A percentile compares a stretch with the other conserved stretches of the same genome.
phyloP scores from a whole-genome alignment of 495 filamentous ascomycete species.

The Annulohypoxylon stygium region DNA sequence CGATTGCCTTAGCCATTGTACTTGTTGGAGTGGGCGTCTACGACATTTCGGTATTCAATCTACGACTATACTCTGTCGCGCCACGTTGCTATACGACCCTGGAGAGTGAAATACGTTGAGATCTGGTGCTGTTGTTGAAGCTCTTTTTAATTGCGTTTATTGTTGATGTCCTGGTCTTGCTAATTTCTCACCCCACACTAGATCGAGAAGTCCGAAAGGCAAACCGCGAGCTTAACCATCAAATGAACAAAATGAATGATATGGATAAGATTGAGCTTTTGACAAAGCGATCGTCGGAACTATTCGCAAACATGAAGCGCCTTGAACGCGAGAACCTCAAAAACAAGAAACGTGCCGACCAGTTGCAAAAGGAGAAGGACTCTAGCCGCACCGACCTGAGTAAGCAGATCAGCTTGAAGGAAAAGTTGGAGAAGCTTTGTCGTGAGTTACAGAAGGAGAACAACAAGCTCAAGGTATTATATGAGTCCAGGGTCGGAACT shows the following conservation, averaged over 20 bases:
- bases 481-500: slow-evolving; percentile 26
- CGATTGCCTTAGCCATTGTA: not conserved
- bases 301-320: slow-evolving; percentile 93
- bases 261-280: slow-evolving; percentile 83
- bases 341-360: slow-evolving; percentile 94
- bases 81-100: slow-evolving; percentile 13
- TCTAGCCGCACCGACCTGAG: slow-evolving; percentile 85
- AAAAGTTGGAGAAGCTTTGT: slow-evolving; percentile 95
- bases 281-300: slow-evolving; percentile 90
- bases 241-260: slow-evolving; percentile 82
- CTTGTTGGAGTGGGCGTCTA: not conserved
- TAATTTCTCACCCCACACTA: slow-evolving; percentile 46
- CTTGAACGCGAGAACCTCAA: slow-evolving; percentile 93
- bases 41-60: slow-evolving; percentile 6
- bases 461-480: slow-evolving; percentile 90
- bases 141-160: slow-evolving; percentile 13
- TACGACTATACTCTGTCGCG: slow-evolving; percentile 17
- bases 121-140: not conserved
- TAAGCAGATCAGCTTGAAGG: slow-evolving; percentile 87
- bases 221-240: slow-evolving; percentile 85
- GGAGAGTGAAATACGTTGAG: slow-evolving; percentile 20
- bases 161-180: slow-evolving; percentile 19
- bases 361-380: slow-evolving; percentile 97
- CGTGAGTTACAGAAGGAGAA: slow-evolving; percentile 94
- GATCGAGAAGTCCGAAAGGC: slow-evolving; percentile 87